Evolutionary conservation across 305 asterid species (phyloP).

Genomic region (Caryopteris hybrid): DNA sequence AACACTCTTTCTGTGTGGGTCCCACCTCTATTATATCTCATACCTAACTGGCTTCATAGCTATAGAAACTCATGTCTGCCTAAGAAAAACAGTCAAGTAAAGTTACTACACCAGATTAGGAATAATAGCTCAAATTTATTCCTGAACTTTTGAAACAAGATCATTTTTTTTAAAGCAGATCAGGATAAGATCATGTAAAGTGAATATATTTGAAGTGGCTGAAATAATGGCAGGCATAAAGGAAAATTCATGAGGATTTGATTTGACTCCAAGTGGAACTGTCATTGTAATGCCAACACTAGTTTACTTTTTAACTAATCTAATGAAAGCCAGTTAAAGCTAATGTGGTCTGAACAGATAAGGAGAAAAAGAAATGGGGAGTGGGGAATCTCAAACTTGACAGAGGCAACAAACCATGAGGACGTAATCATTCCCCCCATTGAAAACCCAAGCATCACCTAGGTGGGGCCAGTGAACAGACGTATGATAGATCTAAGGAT

Average conservation of each 20-base stretch:
- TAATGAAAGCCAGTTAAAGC: conserved; percentile 37
- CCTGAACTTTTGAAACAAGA: conserved; percentile 4
- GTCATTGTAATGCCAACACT: conserved; percentile 36
- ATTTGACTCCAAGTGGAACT: conserved; percentile 36
- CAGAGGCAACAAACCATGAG: conserved; percentile 41
- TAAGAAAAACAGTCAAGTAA: conserved; percentile 14
- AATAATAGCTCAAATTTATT: conserved; percentile 16
- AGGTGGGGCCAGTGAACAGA: conserved; percentile 56
- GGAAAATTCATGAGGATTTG: conserved; percentile 22
- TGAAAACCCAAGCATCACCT: conserved; percentile 42
- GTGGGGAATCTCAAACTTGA: conserved; percentile 64
- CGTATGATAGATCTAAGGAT: conserved; percentile 29
- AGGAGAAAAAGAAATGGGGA: conserved; percentile 28
- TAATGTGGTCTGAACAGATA: conserved; percentile 40
- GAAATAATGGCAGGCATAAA: conserved; percentile 36
- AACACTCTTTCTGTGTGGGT: conserved; percentile 44
- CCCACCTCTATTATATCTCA: conserved; percentile 39
- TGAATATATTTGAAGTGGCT: conserved; percentile 18
- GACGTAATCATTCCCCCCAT: conserved; percentile 49
- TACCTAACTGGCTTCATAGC: conserved; percentile 29
- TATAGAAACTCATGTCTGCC: conserved; percentile 20
- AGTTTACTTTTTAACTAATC: conserved; percentile 33
- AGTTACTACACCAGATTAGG: conserved; percentile 20
- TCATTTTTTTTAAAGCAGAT: conserved; percentile 19
- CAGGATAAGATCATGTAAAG: not conserved